These are phyloP conservation scores for Trichoderma harzianum DNA, from an alignment of 2,329 filamentous ascomycete genomes.

Conservation along the genomic window DNA sequence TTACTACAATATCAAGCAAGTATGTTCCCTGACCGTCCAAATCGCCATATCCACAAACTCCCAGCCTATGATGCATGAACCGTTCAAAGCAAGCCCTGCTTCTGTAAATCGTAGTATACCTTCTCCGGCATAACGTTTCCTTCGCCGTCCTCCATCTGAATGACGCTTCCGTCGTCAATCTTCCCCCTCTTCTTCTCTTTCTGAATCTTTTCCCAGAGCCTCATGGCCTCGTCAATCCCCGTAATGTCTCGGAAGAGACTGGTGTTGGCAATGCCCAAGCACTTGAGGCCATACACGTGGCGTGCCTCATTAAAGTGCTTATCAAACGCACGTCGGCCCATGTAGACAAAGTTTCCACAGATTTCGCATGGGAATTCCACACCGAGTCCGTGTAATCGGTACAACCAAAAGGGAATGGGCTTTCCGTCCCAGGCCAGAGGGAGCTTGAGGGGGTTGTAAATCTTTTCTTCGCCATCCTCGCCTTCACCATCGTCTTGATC, in stretches of 20 bases:
- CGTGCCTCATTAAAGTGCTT: constrained; percentile 96
- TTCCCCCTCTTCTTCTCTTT: constrained; percentile 76
- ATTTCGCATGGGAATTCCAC: constrained; percentile 96
- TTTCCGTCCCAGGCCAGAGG: constrained; percentile 98
- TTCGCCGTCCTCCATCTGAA: constrained; percentile 97
- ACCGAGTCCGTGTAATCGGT: constrained; percentile 91
- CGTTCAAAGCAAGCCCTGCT: constrained; percentile 74
- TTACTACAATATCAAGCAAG: neutral
- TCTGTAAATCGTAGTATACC: constrained; percentile 92
- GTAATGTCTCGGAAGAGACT: constrained; percentile 92
- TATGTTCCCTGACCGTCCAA: neutral
- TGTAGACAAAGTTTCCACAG: constrained; percentile 98
- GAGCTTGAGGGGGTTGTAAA: constrained; percentile 95
- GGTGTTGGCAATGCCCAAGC: constrained; percentile 88
- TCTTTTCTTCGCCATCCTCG: constrained; percentile 76
- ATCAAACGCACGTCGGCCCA: constrained; percentile 92
- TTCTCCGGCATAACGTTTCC: constrained; percentile 99
- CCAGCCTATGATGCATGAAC: neutral
- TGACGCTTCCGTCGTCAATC: constrained; percentile 74
- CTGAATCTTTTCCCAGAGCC: constrained; percentile 91
- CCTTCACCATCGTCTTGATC: constrained; percentile 66
- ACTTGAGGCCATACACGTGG: constrained; percentile 91
- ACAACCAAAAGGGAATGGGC: constrained; percentile 98
- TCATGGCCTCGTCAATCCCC: constrained; percentile 81
- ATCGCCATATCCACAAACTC: neutral